These are phyloP conservation scores for Teratosphaeria gauchensis DNA, from an alignment of 2,329 filamentous ascomycete genomes.

Conservation along the genomic window DNA sequence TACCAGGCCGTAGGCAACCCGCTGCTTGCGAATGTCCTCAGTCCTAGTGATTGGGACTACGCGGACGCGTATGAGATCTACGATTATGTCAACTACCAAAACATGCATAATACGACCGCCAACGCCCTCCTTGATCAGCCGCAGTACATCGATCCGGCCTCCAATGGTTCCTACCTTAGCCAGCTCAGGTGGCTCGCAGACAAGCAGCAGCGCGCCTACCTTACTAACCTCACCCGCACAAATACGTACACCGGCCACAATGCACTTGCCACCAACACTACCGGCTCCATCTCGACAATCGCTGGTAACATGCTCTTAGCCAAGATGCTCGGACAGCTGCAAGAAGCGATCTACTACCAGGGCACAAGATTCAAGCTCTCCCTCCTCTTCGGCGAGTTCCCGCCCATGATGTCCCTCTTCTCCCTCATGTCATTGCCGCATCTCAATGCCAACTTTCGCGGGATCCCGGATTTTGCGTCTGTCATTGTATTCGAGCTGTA, in stretches of 20 bases:
- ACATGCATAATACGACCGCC: conserved; percentile 41
- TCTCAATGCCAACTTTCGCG: conserved; percentile 36
- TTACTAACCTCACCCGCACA: conserved; percentile 34
- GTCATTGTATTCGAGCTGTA: conserved; percentile 46
- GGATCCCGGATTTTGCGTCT: conserved; percentile 39
- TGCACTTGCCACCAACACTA: not conserved
- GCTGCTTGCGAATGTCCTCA: conserved; percentile 35
- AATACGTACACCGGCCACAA: conserved; percentile 18
- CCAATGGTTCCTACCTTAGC: conserved; percentile 16
- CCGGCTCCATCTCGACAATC: conserved; percentile 29
- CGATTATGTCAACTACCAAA: conserved; percentile 47
- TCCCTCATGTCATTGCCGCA: conserved; percentile 34
- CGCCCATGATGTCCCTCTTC: conserved; percentile 43
- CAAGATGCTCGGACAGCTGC: conserved; percentile 25
- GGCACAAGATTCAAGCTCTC: conserved; percentile 25
- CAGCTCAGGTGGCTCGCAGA: conserved; percentile 37
- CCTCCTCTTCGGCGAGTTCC: conserved; percentile 39
- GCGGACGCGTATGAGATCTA: conserved; percentile 44
- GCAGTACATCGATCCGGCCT: conserved; percentile 14
- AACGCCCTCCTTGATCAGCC: conserved; percentile 23
- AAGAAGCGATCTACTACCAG: conserved; percentile 19
- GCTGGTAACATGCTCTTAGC: conserved; percentile 28
- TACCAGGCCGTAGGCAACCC: conserved; percentile 38
- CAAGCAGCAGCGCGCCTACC: conserved; percentile 34
- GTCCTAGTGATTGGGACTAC: conserved; percentile 31